Conservation (phyloP, 768 basidiomycete genomes). For the Hypholoma fasciculare region DNA sequence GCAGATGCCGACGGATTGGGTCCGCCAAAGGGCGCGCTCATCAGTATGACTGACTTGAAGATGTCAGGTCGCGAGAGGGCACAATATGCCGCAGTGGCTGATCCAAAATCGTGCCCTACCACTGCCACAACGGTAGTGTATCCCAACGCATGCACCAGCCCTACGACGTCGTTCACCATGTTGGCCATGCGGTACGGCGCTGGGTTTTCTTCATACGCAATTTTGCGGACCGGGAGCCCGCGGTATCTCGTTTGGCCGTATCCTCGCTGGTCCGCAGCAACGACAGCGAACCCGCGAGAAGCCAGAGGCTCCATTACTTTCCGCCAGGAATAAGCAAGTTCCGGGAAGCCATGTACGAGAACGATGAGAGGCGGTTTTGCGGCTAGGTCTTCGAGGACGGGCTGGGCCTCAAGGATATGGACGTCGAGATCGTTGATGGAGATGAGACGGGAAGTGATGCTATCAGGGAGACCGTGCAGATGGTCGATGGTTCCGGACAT, state of each 20-base stretch:
- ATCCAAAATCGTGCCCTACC: slow-evolving; percentile 65
- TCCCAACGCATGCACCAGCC: slow-evolving; percentile 52
- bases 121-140: slow-evolving; percentile 45
- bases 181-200: slow-evolving; percentile 51
- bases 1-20: slow-evolving; percentile 29
- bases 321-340: slow-evolving; percentile 67
- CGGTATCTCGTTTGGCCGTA: slow-evolving; percentile 42
- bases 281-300: slow-evolving; percentile 54
- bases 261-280: slow-evolving; percentile 64
- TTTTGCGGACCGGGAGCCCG: slow-evolving; percentile 6
- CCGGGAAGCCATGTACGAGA: slow-evolving; percentile 68
- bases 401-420: slow-evolving; percentile 50
- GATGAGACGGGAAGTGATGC: slow-evolving; percentile 39
- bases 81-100: slow-evolving; percentile 50
- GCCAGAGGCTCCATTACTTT: slow-evolving; percentile 54
- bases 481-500: background rate
- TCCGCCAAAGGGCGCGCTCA: slow-evolving; percentile 60
- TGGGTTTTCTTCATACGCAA: slow-evolving; percentile 49
- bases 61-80: slow-evolving; percentile 56
- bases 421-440: slow-evolving; percentile 48
- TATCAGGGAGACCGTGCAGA: slow-evolving; percentile 20
- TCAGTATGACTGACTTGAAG: slow-evolving; percentile 55
- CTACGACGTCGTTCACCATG: slow-evolving; percentile 49
- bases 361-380: slow-evolving; percentile 45
- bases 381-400: slow-evolving; percentile 15